phyloP scores from a whole-genome alignment of 495 filamentous ascomycete species.

The Daldinia bambusicola region DNA sequence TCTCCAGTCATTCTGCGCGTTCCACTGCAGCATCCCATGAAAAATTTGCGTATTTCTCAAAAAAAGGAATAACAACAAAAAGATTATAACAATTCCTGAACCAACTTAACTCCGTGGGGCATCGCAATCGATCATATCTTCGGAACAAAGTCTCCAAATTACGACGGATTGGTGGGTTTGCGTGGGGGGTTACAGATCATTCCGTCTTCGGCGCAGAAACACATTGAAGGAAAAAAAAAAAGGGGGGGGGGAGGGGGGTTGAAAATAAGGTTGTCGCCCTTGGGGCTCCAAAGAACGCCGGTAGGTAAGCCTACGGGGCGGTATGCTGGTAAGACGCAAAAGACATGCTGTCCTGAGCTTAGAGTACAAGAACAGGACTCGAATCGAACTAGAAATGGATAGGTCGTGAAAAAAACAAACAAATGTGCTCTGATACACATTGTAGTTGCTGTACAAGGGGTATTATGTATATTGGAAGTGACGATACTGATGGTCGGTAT shows the following conservation, averaged over 20 bases:
- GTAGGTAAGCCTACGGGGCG: conserved; percentile 11
- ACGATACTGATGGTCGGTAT: neutral
- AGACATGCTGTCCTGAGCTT: conserved; percentile 11
- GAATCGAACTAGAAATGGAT: conserved; percentile 22
- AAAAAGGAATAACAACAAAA: conserved; percentile 5
- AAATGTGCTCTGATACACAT: conserved; percentile 20
- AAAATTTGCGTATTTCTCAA: conserved; percentile 9
- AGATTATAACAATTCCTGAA: conserved; percentile 26
- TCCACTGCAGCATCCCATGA: conserved; percentile 11
- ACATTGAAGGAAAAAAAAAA: conserved; percentile 10
- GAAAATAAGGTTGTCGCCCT: conserved; percentile 10
- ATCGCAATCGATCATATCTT: conserved; percentile 43
- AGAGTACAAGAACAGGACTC: conserved; percentile 20
- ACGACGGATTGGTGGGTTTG: conserved; percentile 17
- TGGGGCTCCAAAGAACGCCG: conserved; percentile 15
- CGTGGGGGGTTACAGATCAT: conserved; percentile 38
- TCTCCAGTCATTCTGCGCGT: conserved; percentile 29
- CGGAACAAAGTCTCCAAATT: conserved; percentile 26
- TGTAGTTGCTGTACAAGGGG: conserved; percentile 9
- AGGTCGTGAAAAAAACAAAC: conserved; percentile 8
- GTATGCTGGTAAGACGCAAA: conserved; percentile 21
- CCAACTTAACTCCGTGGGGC: conserved; percentile 37
- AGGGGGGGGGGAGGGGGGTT: neutral
- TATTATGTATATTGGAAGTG: neutral
- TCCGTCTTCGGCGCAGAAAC: conserved; percentile 34